Evolutionary conservation across 345 rosid species (phyloP), one percentile per base, ranked within the genome.

Genomic region (Clarkia xantiana): DNA sequence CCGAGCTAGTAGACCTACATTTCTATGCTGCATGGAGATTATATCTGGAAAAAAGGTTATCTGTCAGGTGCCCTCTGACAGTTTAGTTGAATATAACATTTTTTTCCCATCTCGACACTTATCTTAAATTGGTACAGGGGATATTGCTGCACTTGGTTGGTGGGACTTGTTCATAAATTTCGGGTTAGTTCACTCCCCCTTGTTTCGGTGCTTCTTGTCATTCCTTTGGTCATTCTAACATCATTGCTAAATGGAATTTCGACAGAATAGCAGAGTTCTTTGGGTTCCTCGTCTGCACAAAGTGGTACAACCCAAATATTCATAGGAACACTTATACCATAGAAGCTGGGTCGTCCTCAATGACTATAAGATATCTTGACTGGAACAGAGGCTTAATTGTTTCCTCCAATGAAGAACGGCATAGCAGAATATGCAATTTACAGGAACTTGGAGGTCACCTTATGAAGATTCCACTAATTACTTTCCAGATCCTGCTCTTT

Each of bases 121-220:
- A 29, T 29, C 2, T 5, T 3, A 29, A 29, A 29, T 29, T 29
- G 36, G 36, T 29, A 61, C 80, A 85, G 97, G 95, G 66, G 95
- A 80, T 58, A 80, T 89, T 44, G 78, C 67, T 25, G 85, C 83
- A 18, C 70, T 89, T 55, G 90, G 90, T 65, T 89, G 94, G 97
- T 89, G 97, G 97, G 97, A 80, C 67, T 76, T 90, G 52, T 79
- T 85, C 67, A 81, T 82, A 66, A 85, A 82, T 57, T 90, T 73
- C 15, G 88, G 97, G 91, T 82, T 82, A 15, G 18, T 41, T 51
- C 41, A 18, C 54, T 62, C 42, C 29, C 45, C 34, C 55, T 62
- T 53, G 15, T 20, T 22, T 61, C 2, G 23, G 17, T 51, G 11
- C 51, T 45, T 53, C 38, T 16, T 16, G 29, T 62, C 44, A 44